phyloP scores from a whole-genome alignment of 768 basidiomycete species.

The Tubosaeta sp. region DNA sequence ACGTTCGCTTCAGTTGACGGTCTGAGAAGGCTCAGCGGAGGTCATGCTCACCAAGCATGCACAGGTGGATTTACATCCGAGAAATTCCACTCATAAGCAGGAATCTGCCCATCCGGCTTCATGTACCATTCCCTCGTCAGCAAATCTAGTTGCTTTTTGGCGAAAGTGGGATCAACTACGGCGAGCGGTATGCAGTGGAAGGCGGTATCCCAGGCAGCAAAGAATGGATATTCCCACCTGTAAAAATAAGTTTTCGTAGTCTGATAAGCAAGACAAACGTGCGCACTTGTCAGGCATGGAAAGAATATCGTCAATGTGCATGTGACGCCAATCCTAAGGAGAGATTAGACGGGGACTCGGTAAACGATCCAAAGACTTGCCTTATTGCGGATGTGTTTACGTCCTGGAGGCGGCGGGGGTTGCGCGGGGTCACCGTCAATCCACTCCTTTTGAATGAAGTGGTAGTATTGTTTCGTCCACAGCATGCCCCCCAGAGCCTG shows the following conservation, averaged over 20 bases:
- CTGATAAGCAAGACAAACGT: neutral
- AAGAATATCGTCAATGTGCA: constrained; percentile 92
- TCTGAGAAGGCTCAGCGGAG: neutral
- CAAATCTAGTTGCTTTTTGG: constrained; percentile 95
- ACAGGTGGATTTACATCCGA: constrained; percentile 98
- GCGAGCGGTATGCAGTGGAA: constrained; percentile 99
- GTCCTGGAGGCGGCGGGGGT: constrained; percentile 86
- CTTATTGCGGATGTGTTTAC: constrained; percentile 80
- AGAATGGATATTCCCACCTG: constrained; percentile 99
- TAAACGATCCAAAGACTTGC: constrained; percentile 36
- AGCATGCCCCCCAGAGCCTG: constrained; percentile 97
- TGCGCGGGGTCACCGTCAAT: constrained; percentile 93
- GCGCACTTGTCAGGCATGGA: constrained; percentile 98
- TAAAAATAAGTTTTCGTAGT: constrained; percentile 3
- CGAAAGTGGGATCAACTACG: constrained; percentile 90
- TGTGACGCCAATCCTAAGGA: constrained; percentile 85
- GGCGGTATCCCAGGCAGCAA: constrained; percentile 98
- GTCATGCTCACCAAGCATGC: constrained; percentile 75
- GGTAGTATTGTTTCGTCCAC: constrained; percentile 98
- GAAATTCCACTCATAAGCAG: constrained; percentile 99
- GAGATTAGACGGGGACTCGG: neutral
- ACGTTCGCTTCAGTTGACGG: neutral
- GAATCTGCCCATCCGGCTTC: constrained; percentile 98
- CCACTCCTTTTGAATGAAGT: constrained; percentile 97
- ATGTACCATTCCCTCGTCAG: constrained; percentile 99